Conservation (phyloP, 2,329 filamentous ascomycete species). For the Aspergillus bombycis region DNA sequence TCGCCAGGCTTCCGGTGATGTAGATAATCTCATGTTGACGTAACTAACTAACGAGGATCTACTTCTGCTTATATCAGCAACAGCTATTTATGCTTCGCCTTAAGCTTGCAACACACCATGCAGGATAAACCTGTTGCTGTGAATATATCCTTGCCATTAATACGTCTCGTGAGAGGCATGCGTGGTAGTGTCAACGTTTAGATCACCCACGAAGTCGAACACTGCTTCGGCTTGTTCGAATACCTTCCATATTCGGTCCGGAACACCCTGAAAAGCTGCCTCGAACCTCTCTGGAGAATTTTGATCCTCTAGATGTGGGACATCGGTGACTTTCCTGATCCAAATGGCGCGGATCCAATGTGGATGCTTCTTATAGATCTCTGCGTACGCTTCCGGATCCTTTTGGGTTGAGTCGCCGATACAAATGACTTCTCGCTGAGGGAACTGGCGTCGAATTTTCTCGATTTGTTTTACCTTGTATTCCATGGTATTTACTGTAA, state of each 20-base stretch:
- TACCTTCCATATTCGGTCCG: conserved; percentile 73
- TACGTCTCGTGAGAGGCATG: neutral
- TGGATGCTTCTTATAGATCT: conserved; percentile 69
- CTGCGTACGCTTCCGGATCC: conserved; percentile 87
- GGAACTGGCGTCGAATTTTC: conserved; percentile 78
- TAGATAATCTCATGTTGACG: conserved; percentile 20
- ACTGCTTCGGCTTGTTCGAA: conserved; percentile 77
- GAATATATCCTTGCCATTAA: neutral
- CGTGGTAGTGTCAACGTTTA: conserved; percentile 19
- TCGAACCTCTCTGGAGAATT: conserved; percentile 77
- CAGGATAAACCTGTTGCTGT: neutral
- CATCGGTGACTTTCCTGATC: conserved; percentile 80
- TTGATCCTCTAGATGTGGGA: conserved; percentile 73
- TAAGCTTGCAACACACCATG: neutral
- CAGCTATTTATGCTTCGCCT: neutral
- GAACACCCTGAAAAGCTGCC: conserved; percentile 77
- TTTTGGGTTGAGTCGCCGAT: conserved; percentile 91
- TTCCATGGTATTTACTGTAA: conserved; percentile 78
- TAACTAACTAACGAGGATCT: conserved; percentile 14
- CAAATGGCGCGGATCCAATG: conserved; percentile 82
- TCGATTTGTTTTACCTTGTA: conserved; percentile 84
- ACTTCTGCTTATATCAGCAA: neutral
- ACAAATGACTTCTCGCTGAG: conserved; percentile 75
- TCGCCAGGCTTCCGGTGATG: neutral
- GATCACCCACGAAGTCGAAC: conserved; percentile 33